Percentiles rank a stretch among this genome's conserved stretches.
Conservation (phyloP, 306 rosid species). For the Arachis hypogaea region DNA sequence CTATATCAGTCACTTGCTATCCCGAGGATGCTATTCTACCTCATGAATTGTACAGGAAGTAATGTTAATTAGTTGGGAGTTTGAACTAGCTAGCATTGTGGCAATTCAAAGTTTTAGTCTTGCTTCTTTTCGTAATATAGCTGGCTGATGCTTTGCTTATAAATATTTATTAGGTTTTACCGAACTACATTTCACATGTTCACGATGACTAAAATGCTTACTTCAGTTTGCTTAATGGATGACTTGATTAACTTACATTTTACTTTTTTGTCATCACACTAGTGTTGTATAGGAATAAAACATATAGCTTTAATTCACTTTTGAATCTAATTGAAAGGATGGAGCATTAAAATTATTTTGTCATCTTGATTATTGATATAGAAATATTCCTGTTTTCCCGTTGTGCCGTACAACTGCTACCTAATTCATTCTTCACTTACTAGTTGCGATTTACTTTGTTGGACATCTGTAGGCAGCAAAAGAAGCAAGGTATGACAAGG, state of each 20-base stretch:
- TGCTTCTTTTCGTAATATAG: slow-evolving; percentile 17
- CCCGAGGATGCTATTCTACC: slow-evolving; percentile 11
- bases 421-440: slow-evolving; percentile 7
- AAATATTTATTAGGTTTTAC: neutral
- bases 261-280: slow-evolving; percentile 16
- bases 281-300: neutral
- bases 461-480: slow-evolving; percentile 80
- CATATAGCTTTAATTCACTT: slow-evolving; percentile 2
- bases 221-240: slow-evolving; percentile 19
- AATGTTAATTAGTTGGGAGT: slow-evolving; percentile 21
- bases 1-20: slow-evolving; percentile 11
- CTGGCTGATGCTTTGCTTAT: neutral
- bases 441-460: slow-evolving; percentile 35
- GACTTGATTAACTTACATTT: slow-evolving; percentile 28
- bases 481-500: slow-evolving; percentile 95
- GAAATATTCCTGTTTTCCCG: slow-evolving; percentile 13
- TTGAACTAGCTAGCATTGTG: slow-evolving; percentile 7
- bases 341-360: slow-evolving; percentile 6
- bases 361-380: neutral
- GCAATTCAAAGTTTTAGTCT: slow-evolving; percentile 16
- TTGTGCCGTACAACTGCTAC: slow-evolving; percentile 28
- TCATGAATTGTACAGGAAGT: slow-evolving; percentile 23
- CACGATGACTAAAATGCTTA: slow-evolving; percentile 13
- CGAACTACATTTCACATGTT: slow-evolving; percentile 8
- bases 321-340: slow-evolving; percentile 18